Evolutionary conservation across 2,329 filamentous ascomycete genomes (phyloP).

Genomic region (Blastomyces percursus): DNA sequence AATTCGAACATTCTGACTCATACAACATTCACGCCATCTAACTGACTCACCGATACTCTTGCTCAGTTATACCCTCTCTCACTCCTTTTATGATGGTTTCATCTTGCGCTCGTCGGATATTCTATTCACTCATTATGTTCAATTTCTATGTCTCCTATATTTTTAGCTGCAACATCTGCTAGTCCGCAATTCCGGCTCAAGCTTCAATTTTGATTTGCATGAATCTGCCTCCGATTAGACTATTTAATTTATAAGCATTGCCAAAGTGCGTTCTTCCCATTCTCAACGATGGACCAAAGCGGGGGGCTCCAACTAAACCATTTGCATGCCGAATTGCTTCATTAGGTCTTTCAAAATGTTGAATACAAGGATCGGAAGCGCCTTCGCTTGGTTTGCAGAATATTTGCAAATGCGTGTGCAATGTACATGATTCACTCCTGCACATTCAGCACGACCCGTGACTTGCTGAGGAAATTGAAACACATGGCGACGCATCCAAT

Average conservation of each 20-base stretch:
- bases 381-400: conserved; percentile 5
- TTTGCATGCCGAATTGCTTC: background rate
- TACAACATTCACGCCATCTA: background rate
- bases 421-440: conserved; percentile 2
- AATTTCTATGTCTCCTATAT: background rate
- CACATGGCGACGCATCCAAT: conserved; percentile 4
- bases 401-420: conserved; percentile 4
- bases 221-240: background rate
- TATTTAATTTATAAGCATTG: background rate
- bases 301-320: background rate
- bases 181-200: background rate
- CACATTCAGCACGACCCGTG: conserved; percentile 1
- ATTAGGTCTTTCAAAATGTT: background rate
- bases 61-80: background rate
- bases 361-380: background rate
- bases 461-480: conserved; percentile 1
- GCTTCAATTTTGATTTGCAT: background rate
- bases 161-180: background rate
- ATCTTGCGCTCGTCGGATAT: background rate
- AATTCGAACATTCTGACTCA: background rate
- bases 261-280: background rate
- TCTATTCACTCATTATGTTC: background rate
- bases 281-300: background rate
- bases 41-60: background rate
- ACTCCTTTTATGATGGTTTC: background rate